Base-by-base conservation (phyloP, 2,329 filamentous ascomycete species). In the Neodidymelliopsis sp. region DNA sequence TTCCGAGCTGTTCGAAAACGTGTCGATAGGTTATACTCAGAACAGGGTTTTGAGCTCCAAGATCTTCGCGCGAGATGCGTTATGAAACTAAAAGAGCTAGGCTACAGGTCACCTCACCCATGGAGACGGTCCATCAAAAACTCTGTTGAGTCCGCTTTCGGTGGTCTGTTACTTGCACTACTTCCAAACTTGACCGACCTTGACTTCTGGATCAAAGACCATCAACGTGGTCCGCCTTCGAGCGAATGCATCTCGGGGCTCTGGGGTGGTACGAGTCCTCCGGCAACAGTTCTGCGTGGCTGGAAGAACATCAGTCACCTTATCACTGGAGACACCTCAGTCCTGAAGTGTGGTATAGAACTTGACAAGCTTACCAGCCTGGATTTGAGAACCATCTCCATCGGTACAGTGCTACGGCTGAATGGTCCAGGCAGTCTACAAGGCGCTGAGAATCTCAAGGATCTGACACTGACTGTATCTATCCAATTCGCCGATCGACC, bases 121-220 rank as follows among this genome's bases (percentile, higher is more conserved):
- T 66, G 63, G 62, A 43, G 34, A 19, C 33, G 48, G 9, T 60
- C 59, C 3, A 37, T 65, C 16, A 45, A 54, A 12, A 59, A 63
- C 29, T 56, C 53, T 10, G 45, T 66, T n/a, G 62, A 66, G 19
- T 65, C 60, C 4, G 58, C 59, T 2, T 65, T 59, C 20, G 59
- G 49, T 9, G 63, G 63, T 3, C 12, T 65, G 3, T 29, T 66
- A 8, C 43, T 66, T 3, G 29, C 46, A 2, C 31, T 63, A 2
- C 41, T 65, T 5, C 62, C 63, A 6, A 63, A 57, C n/a, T 42
- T 65, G 6, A 33, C 20, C 3, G 49, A 56, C 6, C 48, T 66
- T 13, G 53, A 60, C n/a, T 57, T 59, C 31, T 49, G 51, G 44
- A 48, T 63, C 7, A 55, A 54, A 20, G 63, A 66, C 18, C 54